Evolutionary conservation across 73 alveolate genomes (phyloP), one percentile per base, ranked within the genome.

Genomic region (Paramecium tetraurelia): DNA sequence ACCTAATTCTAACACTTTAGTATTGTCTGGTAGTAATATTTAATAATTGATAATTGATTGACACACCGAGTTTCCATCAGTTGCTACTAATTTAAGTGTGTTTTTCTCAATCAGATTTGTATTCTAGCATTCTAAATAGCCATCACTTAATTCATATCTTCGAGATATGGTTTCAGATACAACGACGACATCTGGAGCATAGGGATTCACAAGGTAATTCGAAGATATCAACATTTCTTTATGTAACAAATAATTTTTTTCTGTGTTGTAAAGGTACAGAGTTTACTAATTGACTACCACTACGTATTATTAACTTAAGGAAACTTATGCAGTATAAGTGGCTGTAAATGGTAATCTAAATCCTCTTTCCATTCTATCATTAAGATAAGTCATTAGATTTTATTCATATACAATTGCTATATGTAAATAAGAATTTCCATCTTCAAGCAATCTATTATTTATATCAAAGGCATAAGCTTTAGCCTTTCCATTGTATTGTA

Each of bases 391-490:
- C 57, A 72, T 5, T 12, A 72, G 20, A 72, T 38, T 40, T 36
- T 29, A 35, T 72, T 72, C 57, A 72, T 72, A 38, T 72, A 72
- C 36, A 16, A 72, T 38, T 35, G 59, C 68, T 29, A 72, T 40
- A 72, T 72, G 86, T 36, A 40, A 20, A 1, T 72, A 16, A 7
- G 86, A 36, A 29, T 12, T 5, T 29, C 90, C 90, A 20, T 44
- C 76, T 3, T 35, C 35, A 14, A 21, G 24, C 6, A 80, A 9
- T 35, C 46, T 80, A 48, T 41, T 44, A 43, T 24, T 48, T 12
- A 80, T 46, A 48, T 80, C 90, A 43, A 80, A 80, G 7, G 90
- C 90, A 80, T 44, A 80, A 24, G 90, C 90, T 10, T 22, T 24
- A 53, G n/a, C 69, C 22, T 24, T 24, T 22, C 50, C 70, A 80